These are phyloP conservation scores for Sicyos baderoa DNA, from an alignment of 306 rosid species.

Conservation along the genomic window DNA sequence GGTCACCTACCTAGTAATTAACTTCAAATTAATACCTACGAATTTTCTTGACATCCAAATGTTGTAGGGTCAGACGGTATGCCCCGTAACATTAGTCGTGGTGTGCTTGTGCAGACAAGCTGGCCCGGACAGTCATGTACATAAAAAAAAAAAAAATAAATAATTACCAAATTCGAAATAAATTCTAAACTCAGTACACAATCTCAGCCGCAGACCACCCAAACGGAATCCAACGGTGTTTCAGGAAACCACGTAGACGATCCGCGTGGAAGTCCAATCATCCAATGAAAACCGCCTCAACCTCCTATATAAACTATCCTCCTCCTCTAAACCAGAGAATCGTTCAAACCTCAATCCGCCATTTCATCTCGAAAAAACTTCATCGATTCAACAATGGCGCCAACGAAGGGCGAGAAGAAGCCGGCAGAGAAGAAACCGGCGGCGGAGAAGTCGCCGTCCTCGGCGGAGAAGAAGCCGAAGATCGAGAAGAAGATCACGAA, in stretches of 20 bases:
- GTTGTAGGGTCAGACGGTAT: no score
- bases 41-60: no score
- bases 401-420: constrained; percentile 55
- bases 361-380: background rate
- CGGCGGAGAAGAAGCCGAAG: no score
- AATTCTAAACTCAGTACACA: background rate
- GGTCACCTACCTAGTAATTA: no score
- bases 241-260: background rate
- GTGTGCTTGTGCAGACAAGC: no score
- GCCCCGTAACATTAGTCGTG: no score
- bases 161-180: no score
- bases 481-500: constrained; percentile 47
- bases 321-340: background rate
- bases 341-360: background rate
- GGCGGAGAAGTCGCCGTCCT: constrained; percentile 26
- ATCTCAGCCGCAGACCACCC: background rate
- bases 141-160: no score
- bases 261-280: background rate
- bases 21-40: no score
- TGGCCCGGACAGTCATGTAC: no score
- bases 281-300: background rate
- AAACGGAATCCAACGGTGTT: background rate
- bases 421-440: constrained; percentile 60
- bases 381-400: constrained; percentile 38
- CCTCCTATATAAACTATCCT: background rate